Evolutionary conservation across 2,329 filamentous ascomycete genomes (phyloP).

Genomic region (Cladosporium sp.): DNA sequence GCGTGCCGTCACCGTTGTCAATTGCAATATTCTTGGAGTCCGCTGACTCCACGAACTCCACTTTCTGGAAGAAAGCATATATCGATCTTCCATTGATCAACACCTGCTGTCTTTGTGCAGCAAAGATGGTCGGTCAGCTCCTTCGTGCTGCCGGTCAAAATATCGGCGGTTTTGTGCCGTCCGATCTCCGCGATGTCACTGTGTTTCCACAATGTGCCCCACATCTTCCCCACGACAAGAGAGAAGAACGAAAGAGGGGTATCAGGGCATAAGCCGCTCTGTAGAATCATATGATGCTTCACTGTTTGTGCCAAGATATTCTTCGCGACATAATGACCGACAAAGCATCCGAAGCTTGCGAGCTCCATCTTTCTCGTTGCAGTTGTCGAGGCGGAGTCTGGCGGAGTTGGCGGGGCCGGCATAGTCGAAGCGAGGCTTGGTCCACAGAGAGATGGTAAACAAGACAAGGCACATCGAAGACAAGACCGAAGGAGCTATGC

Average conservation of each 20-base stretch:
- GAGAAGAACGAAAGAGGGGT: constrained; percentile 8
- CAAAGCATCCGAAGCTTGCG: constrained; percentile 4
- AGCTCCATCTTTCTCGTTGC: not conserved
- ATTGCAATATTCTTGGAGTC: not conserved
- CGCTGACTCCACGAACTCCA: constrained; percentile 12
- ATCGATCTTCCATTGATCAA: not conserved
- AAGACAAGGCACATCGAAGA: not conserved
- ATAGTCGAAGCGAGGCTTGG: not conserved
- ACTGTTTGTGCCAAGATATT: not conserved
- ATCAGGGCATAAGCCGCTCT: not conserved
- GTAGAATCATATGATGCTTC: constrained; percentile 7
- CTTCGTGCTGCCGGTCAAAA: constrained; percentile 12
- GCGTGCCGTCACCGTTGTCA: constrained; percentile 5
- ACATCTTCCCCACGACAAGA: constrained; percentile 12
- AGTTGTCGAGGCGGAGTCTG: not conserved
- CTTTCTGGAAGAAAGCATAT: not conserved
- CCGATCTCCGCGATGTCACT: constrained; percentile 9
- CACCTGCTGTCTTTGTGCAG: constrained; percentile 11
- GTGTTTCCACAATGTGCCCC: constrained; percentile 3
- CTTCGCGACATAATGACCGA: constrained; percentile 1
- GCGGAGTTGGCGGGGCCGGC: constrained; percentile 2
- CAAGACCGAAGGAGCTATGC: not conserved
- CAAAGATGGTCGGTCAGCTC: constrained; percentile 3
- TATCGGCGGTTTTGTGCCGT: constrained; percentile 5
- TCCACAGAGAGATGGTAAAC: not conserved